Evolutionary conservation across 2,329 filamentous ascomycete species (phyloP).

Genomic region (Calonectria leucothoes): DNA sequence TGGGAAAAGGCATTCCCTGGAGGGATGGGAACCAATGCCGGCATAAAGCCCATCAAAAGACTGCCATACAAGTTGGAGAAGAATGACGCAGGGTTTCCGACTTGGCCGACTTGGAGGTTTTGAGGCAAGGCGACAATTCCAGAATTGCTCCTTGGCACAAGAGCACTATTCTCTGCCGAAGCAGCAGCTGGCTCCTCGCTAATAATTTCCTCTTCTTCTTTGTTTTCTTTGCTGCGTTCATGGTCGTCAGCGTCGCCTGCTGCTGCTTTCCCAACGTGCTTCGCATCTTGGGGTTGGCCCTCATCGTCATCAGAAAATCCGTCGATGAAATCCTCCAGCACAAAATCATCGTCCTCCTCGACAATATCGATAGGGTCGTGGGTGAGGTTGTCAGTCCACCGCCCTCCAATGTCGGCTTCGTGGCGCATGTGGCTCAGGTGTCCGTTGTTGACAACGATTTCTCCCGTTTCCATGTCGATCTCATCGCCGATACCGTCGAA

Average conservation of each 20-base stretch:
- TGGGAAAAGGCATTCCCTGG: background rate
- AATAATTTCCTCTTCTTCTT: background rate
- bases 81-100: background rate
- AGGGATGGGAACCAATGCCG: background rate
- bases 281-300: constrained; percentile 21
- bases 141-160: constrained; percentile 14
- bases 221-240: background rate
- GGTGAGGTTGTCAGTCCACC: constrained; percentile 28
- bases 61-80: constrained; percentile 10
- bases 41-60: constrained; percentile 22
- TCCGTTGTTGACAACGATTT: constrained; percentile 91
- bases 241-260: constrained; percentile 12
- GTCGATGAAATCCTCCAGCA: constrained; percentile 47
- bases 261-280: constrained; percentile 7
- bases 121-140: background rate
- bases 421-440: constrained; percentile 75
- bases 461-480: constrained; percentile 84
- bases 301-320: constrained; percentile 33
- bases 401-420: constrained; percentile 60
- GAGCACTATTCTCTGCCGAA: background rate
- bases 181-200: background rate
- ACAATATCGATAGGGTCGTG: constrained; percentile 41
- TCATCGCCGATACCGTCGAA: constrained; percentile 89
- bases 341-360: constrained; percentile 50
- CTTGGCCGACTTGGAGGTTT: background rate